Base-by-base conservation (phyloP, 257 asterid genomes). In the Asclepias syriaca region DNA sequence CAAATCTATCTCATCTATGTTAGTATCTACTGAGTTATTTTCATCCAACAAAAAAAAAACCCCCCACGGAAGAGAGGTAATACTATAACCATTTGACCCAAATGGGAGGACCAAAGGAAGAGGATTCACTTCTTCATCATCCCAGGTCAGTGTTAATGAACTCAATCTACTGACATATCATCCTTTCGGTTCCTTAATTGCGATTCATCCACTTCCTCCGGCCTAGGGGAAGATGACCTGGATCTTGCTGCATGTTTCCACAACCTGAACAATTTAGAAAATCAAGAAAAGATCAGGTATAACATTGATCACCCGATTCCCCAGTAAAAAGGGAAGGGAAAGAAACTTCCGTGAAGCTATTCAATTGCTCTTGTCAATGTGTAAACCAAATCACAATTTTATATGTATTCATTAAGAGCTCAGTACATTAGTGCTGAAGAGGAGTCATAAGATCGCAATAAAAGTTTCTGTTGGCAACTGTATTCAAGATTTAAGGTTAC, bases 101-200 rank as follows among this genome's bases (percentile, higher is more conserved):
- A 45, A 13, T 8, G 6, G 9, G n/a, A 55, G 18, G 6, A 11
- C 4, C 65, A 8, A 15, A 8, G 46, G 5, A 48, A 43, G 37
- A 4, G 15, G 34, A 56, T 58, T 22, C 24, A 29, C 9, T 32
- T 48, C 55, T 48, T 59, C 46, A 51, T 48, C 16, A 63, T 18
- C 21, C 21, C 7, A 11, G 27, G 49, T 34, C 14, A 18, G 46
- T 34, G 67, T 63, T 37, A 15, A 63, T 81, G 69, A 74, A 45
- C 34, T 83, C 77, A 87, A 79, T 87, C 96, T 65, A 82, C 81
- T 34, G 79, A 68, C 88, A 81, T 85, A 56, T 80, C 89, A 66
- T 86, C 92, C 79, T 79, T 72, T 75, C 77, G 71, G 59, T 78
- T 75, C 75, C 87, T 81, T 19, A 75, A 55, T 57, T 79, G 86